Evolutionary conservation across 2,329 filamentous ascomycete genomes (phyloP), one percentile per base, ranked within the genome.

Genomic region (Penicillium sp.): DNA sequence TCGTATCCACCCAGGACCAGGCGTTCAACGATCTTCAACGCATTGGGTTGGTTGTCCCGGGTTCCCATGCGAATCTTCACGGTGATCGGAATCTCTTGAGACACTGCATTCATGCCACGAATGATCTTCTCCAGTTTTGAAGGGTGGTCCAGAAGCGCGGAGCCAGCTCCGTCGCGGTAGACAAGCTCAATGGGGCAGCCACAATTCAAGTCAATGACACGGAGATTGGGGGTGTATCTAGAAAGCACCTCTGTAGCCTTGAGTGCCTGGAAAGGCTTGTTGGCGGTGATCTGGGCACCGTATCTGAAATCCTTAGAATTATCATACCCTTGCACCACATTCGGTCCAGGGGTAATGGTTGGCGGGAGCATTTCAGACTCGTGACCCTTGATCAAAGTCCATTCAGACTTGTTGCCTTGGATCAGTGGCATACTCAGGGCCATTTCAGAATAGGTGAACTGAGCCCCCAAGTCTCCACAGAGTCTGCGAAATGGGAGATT

Each of bases 361-460:
- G 94, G 94, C 24, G 92, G 86, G 22, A 79, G 76, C 18, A 89
- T 81, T 76, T 99, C 95, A 6, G 88, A 90, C 73, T 92, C 87
- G 72, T 99, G 95, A 3, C 91, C 91, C 76, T 95, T 96, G 83
- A 98, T 86, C 56, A 99, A 81, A 19, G 95, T 92, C 95, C 95
- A 99, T 79, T 99, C 95, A 1, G 88, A 84, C 77, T 94, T 96
- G 64, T 90, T 86, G 37, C 95, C 95, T 75, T 97, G 92, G 6
- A 99, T 83, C 43, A 99, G 79, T 10, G 94, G 93, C 75, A 96
- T 80, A 31, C 91, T 88, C 85, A 99, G 90, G 4, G 94, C 95
- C 95, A 99, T 99, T 77, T 99, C 95, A 0, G 94, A 98, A 80
- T 96, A 99, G 0, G 95, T 99, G 50, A 96, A 83, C 72, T 97